Evolutionary conservation across 2,329 filamentous ascomycete species (phyloP).

Genomic region (Paecilomyces dactylethromorphus): DNA sequence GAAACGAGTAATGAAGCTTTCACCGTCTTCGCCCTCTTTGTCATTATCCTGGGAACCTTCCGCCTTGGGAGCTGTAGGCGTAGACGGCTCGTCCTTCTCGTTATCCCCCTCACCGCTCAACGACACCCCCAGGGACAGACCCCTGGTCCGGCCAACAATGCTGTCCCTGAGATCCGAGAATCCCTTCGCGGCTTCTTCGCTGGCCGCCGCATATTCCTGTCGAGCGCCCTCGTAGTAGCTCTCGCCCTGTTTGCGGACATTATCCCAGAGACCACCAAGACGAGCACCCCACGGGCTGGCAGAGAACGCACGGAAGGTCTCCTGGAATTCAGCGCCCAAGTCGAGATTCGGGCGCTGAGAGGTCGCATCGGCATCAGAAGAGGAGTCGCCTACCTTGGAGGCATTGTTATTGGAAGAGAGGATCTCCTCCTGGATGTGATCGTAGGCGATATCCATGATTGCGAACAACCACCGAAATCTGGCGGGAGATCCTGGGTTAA

Average conservation of each 20-base stretch:
- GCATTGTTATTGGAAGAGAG: constrained; percentile 53
- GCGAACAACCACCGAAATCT: neutral
- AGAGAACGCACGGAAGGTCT: constrained; percentile 91
- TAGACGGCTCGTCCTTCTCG: constrained; percentile 21
- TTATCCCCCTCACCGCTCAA: constrained; percentile 16
- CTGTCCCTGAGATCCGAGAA: constrained; percentile 63
- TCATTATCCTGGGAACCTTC: constrained; percentile 12
- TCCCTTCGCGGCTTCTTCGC: constrained; percentile 75
- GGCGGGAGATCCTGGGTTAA: neutral
- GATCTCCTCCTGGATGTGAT: constrained; percentile 85
- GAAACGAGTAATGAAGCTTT: constrained; percentile 68
- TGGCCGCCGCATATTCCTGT: constrained; percentile 73
- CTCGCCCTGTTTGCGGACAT: constrained; percentile 90
- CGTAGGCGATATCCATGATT: constrained; percentile 90
- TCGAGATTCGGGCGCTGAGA: constrained; percentile 37
- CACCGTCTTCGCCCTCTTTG: constrained; percentile 33
- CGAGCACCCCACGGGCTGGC: constrained; percentile 84
- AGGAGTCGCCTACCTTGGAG: constrained; percentile 38
- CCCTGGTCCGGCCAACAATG: constrained; percentile 66
- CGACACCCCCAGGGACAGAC: constrained; percentile 56
- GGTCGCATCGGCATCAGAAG: constrained; percentile 35
- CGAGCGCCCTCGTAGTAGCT: constrained; percentile 77
- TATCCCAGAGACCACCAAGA: constrained; percentile 82
- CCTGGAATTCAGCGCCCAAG: constrained; percentile 83
- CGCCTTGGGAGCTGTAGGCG: constrained; percentile 18